Conservation (phyloP, 441 rosid species). For the Pelargonium fulgidum region DNA sequence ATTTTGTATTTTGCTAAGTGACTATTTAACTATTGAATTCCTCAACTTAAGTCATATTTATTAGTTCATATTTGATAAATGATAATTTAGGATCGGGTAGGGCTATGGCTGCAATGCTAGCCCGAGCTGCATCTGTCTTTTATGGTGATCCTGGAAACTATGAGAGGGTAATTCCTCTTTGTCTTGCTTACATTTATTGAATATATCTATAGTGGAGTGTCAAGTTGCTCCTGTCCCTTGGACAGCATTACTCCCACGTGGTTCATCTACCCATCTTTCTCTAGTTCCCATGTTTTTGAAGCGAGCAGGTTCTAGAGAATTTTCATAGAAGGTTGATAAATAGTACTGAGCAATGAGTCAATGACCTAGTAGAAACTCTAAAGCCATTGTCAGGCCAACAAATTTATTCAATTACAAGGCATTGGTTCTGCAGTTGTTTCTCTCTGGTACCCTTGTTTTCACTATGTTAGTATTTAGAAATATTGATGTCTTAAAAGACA, state of each 20-base stretch:
- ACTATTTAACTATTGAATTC: neutral
- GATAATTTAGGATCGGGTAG: slow-evolving; percentile 24
- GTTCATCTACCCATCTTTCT: no score
- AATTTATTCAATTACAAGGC: neutral
- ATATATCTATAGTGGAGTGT: no score
- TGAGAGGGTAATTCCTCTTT: slow-evolving; percentile 52
- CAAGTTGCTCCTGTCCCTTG: no score
- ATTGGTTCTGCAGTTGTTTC: no score
- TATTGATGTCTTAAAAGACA: no score
- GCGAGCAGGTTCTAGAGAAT: neutral
- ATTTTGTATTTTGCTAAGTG: neutral
- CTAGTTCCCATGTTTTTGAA: neutral
- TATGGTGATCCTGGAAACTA: slow-evolving; percentile 84
- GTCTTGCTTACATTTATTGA: neutral
- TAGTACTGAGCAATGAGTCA: neutral
- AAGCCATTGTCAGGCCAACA: slow-evolving; percentile 2
- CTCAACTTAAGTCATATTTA: neutral
- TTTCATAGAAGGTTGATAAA: neutral
- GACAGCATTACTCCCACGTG: no score
- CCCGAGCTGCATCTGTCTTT: slow-evolving; percentile 65
- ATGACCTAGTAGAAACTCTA: neutral
- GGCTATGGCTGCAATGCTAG: slow-evolving; percentile 56
- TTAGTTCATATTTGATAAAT: slow-evolving; percentile 36
- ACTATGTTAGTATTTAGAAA: no score
- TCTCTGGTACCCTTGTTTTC: no score